Conservation (phyloP, 306 rosid species). For the Castanea crenata region DNA sequence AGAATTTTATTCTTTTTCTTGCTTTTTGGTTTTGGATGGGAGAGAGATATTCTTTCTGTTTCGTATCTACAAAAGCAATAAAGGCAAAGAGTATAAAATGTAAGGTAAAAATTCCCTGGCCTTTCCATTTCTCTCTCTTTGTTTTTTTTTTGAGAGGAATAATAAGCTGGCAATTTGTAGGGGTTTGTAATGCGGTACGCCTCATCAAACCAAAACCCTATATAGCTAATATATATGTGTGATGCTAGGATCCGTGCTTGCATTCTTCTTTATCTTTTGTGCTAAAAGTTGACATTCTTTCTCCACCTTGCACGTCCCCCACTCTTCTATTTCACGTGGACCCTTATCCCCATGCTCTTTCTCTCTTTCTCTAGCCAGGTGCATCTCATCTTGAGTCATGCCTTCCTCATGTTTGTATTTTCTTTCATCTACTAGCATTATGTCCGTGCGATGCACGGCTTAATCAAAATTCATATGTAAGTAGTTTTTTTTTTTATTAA, state of each 20-base stretch:
- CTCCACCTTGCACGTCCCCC: conserved; percentile 26
- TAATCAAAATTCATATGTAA: no score
- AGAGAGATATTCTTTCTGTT: conserved; percentile 9
- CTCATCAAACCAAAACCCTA: not conserved
- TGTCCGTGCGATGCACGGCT: no score
- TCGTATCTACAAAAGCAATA: conserved; percentile 28
- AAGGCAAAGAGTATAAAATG: conserved; percentile 15
- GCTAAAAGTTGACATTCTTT: conserved; percentile 44
- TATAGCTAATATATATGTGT: conserved; percentile 8
- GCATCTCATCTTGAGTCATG: not conserved
- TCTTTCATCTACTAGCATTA: no score
- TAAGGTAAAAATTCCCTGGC: not conserved
- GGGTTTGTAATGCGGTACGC: conserved; percentile 29
- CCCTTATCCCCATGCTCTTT: not conserved
- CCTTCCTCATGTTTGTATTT: not conserved
- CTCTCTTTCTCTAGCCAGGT: not conserved
- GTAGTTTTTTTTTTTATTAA: no score
- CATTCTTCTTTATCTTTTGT: conserved; percentile 22
- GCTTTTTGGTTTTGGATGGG: conserved; percentile 21
- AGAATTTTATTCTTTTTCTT: conserved; percentile 3
- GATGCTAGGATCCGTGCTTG: conserved; percentile 67
- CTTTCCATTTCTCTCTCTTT: not conserved
- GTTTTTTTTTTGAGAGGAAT: not conserved
- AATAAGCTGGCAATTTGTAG: conserved; percentile 33
- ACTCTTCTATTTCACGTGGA: not conserved